Conservation (phyloP, 306 rosid genomes). For the Chamaecrista fasciculata region DNA sequence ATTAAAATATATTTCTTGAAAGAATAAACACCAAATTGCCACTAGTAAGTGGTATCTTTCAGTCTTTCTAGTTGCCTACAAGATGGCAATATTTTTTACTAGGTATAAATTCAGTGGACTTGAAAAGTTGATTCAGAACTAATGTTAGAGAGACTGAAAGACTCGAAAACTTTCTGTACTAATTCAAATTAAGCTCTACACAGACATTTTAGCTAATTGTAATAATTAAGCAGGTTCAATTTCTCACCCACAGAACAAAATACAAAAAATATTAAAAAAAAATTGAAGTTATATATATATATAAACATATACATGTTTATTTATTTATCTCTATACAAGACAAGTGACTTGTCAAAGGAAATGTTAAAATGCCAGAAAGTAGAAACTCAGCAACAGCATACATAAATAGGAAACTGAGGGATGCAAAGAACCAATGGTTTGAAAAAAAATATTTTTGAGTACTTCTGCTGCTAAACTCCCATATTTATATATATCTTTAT, state of each 20-base stretch:
- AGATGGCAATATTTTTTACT: neutral
- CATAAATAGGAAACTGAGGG: neutral
- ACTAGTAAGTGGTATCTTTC: neutral
- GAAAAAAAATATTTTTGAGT: neutral
- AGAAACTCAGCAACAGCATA: neutral
- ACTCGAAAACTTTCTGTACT: neutral
- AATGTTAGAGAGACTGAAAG: neutral
- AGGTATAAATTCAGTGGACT: neutral
- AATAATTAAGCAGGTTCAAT: neutral
- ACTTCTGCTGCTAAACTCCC: neutral
- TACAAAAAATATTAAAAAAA: neutral
- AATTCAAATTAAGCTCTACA: neutral
- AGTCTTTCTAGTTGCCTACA: neutral
- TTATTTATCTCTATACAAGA: neutral
- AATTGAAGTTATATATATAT: conserved; percentile 2
- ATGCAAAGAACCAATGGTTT: neutral
- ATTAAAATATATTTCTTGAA: too few species aligned
- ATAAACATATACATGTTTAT: too few species aligned
- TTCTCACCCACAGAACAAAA: neutral
- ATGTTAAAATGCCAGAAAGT: neutral
- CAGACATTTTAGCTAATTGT: neutral
- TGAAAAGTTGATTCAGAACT: neutral
- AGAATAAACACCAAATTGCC: neutral
- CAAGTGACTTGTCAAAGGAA: neutral
- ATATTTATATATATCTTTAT: too few species aligned